Evolutionary conservation across 176 grass and related monocot species (phyloP).

Genomic region (Raddia guianensis): DNA sequence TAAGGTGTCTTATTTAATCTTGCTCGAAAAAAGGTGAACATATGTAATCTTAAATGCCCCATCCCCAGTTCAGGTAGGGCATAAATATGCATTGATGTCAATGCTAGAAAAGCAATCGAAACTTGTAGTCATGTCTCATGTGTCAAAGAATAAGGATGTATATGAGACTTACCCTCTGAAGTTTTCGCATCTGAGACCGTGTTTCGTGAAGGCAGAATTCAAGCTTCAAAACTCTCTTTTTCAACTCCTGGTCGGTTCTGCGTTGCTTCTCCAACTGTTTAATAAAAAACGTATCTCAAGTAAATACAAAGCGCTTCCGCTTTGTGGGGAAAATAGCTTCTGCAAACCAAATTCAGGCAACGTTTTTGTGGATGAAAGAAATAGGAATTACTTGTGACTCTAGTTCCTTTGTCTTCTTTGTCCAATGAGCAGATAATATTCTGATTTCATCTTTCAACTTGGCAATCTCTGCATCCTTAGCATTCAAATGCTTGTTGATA

Average conservation of each 20-base stretch:
- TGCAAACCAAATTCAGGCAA: not conserved
- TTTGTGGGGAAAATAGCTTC: not conserved
- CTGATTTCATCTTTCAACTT: slow-evolving; percentile 88
- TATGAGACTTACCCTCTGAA: slow-evolving; percentile 66
- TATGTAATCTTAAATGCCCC: slow-evolving; percentile 24
- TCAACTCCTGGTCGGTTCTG: slow-evolving; percentile 83
- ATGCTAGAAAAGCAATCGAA: slow-evolving; percentile 11
- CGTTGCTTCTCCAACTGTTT: slow-evolving; percentile 80
- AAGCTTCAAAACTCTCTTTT: slow-evolving; percentile 90
- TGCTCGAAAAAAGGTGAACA: too few species aligned
- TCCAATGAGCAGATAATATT: slow-evolving; percentile 84
- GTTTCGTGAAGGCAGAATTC: slow-evolving; percentile 98
- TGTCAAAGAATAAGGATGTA: not conserved
- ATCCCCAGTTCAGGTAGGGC: slow-evolving; percentile 1
- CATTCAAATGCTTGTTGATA: slow-evolving; percentile 68
- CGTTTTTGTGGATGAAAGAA: slow-evolving; percentile 17
- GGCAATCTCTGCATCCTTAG: slow-evolving; percentile 78
- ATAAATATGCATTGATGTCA: slow-evolving; percentile 40
- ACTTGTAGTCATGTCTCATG: not conserved
- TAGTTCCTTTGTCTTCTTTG: slow-evolving; percentile 81
- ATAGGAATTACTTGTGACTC: slow-evolving; percentile 62
- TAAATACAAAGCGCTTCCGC: not conserved
- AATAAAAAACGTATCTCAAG: slow-evolving; percentile 14
- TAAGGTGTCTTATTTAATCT: not conserved
- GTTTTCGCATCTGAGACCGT: slow-evolving; percentile 79